These are phyloP conservation scores for Suhomyces chickasaworum DNA, from an alignment of 1,139 yeast species.

Conservation along the genomic window DNA sequence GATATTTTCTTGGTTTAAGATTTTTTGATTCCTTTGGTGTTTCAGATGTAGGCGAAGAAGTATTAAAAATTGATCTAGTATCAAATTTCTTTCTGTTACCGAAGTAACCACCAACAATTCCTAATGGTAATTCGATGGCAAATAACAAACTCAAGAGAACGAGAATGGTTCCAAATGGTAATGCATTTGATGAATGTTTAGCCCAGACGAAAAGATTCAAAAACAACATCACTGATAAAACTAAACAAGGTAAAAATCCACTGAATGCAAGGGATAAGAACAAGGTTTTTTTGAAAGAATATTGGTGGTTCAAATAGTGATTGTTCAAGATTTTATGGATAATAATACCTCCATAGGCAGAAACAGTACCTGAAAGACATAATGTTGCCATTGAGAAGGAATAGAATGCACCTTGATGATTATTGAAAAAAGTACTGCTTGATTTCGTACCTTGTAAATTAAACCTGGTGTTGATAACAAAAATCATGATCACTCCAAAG, in stretches of 20 bases:
- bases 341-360: slow-evolving; percentile 71
- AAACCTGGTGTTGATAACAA: slow-evolving; percentile 51
- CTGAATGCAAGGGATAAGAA: slow-evolving; percentile 55
- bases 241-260: slow-evolving; percentile 60
- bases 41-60: slow-evolving; percentile 5
- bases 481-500: slow-evolving; percentile 58
- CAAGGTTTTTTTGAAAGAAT: slow-evolving; percentile 20
- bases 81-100: slow-evolving; percentile 48
- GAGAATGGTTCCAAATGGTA: slow-evolving; percentile 48
- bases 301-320: slow-evolving; percentile 30
- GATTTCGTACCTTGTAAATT: slow-evolving; percentile 23
- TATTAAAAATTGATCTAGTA: slow-evolving; percentile 21
- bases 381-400: slow-evolving; percentile 62
- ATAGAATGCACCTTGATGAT: slow-evolving; percentile 66
- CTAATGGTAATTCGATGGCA: slow-evolving; percentile 70
- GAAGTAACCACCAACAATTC: slow-evolving; percentile 66
- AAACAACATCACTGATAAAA: slow-evolving; percentile 53
- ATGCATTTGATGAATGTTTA: slow-evolving; percentile 70
- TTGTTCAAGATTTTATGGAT: slow-evolving; percentile 56
- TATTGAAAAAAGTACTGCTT: slow-evolving; percentile 40
- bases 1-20: slow-evolving; percentile 2
- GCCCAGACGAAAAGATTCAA: slow-evolving; percentile 77
- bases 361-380: slow-evolving; percentile 68
- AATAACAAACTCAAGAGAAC: slow-evolving; percentile 42
- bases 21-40: not conserved